Evolutionary conservation across 495 filamentous ascomycete genomes (phyloP).

Genomic region (Lasiosphaeria ovina): DNA sequence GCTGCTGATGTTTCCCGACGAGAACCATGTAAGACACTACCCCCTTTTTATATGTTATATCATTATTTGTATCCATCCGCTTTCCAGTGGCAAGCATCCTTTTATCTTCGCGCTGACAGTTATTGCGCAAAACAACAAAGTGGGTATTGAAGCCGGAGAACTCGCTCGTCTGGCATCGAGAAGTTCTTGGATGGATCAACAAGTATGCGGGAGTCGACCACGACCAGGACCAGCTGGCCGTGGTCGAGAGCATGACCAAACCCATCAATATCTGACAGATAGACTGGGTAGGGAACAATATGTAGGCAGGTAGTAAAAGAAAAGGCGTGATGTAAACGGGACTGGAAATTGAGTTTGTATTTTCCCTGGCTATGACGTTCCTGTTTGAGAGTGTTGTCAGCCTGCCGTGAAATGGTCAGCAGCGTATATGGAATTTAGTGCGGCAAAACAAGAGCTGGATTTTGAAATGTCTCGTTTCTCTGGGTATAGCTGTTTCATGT

Average conservation of each 20-base stretch:
- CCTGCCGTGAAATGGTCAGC: too few relatives aligned
- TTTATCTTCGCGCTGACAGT: neutral
- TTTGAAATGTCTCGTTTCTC: too few relatives aligned
- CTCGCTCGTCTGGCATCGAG: slow-evolving; percentile 83
- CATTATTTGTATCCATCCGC: neutral
- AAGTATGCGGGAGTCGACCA: slow-evolving; percentile 62
- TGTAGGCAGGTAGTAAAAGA: too few relatives aligned
- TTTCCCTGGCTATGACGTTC: too few relatives aligned
- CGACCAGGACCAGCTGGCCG: slow-evolving; percentile 11
- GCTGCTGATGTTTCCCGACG: slow-evolving; percentile 81
- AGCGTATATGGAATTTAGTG: too few relatives aligned
- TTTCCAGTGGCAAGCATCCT: neutral
- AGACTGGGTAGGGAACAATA: too few relatives aligned
- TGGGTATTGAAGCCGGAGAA: slow-evolving; percentile 95
- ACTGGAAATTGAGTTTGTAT: too few relatives aligned
- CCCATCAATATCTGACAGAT: too few relatives aligned
- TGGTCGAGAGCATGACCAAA: slow-evolving; percentile 1
- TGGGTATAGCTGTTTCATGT: too few relatives aligned
- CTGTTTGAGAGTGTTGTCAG: too few relatives aligned
- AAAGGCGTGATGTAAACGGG: neutral
- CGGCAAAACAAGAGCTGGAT: too few relatives aligned
- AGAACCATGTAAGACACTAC: slow-evolving; percentile 54
- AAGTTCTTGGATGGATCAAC: slow-evolving; percentile 87
- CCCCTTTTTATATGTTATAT: neutral
- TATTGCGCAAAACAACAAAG: slow-evolving; percentile 35